phyloP scores from a whole-genome alignment of 2,329 filamentous ascomycete species.

The Cytospora mali region DNA sequence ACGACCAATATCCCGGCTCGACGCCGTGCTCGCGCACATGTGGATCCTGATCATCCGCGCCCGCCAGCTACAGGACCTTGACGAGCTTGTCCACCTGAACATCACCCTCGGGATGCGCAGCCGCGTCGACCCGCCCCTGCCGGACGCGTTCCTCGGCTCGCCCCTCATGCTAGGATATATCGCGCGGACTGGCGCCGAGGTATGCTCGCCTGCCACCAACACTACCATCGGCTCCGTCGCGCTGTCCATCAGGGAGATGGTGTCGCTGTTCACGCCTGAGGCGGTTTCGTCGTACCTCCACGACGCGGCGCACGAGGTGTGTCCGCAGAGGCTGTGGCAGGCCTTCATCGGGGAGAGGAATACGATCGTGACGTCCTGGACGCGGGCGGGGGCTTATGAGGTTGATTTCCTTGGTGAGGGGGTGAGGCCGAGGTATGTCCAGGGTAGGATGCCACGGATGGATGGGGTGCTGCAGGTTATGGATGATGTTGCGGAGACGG shows the following conservation, averaged over 20 bases:
- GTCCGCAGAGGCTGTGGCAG: slow-evolving; percentile 52
- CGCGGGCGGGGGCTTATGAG: slow-evolving; percentile 41
- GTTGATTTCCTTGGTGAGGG: slow-evolving; percentile 42
- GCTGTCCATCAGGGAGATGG: slow-evolving; percentile 38
- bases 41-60: slow-evolving; percentile 49
- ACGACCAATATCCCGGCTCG: slow-evolving; percentile 43
- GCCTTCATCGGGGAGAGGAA: slow-evolving; percentile 47
- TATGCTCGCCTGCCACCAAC: not conserved
- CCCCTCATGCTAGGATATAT: slow-evolving; percentile 46
- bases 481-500: slow-evolving; percentile 38
- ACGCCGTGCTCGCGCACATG: slow-evolving; percentile 49
- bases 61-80: slow-evolving; percentile 33
- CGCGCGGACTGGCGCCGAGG: slow-evolving; percentile 21
- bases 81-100: slow-evolving; percentile 42
- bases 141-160: slow-evolving; percentile 47
- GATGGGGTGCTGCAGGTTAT: slow-evolving; percentile 48
- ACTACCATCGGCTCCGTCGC: slow-evolving; percentile 33
- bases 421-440: slow-evolving; percentile 41
- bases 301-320: slow-evolving; percentile 45
- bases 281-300: slow-evolving; percentile 45
- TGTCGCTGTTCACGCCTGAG: slow-evolving; percentile 42
- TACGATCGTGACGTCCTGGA: slow-evolving; percentile 49
- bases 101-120: slow-evolving; percentile 45
- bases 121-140: slow-evolving; percentile 43
- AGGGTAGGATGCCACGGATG: slow-evolving; percentile 44